Evolutionary conservation across 192 early-diverging fungal genomes (phyloP).

Genomic region (Podila verticillata): DNA sequence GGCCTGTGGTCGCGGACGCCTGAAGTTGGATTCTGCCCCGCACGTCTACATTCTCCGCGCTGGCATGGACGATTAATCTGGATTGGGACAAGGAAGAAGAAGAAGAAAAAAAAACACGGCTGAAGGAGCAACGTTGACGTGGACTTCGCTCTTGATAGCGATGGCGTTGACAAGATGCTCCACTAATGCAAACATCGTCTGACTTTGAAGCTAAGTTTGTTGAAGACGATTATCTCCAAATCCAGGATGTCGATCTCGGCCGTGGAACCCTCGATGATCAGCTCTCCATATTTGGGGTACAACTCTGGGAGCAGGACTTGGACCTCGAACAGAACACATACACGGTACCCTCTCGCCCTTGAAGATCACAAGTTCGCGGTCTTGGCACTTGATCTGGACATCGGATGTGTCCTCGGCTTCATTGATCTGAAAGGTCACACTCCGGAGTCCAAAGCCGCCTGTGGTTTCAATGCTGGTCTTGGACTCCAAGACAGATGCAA

Average conservation of each 20-base stretch:
- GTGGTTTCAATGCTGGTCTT: background rate
- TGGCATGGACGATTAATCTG: no score
- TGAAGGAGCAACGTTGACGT: no score
- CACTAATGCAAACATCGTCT: no score
- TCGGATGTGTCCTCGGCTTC: constrained; percentile 4
- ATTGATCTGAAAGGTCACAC: constrained; percentile 17
- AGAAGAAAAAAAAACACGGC: no score
- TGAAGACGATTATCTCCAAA: constrained; percentile 12
- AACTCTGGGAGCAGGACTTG: constrained; percentile 19
- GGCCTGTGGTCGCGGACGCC: no score
- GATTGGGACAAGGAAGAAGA: no score
- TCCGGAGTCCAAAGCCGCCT: background rate
- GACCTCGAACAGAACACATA: constrained; percentile 15
- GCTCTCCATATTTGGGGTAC: constrained; percentile 6
- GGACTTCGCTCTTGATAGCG: no score
- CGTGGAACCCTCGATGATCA: constrained; percentile 9
- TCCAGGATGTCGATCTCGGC: background rate
- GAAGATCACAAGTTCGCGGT: background rate
- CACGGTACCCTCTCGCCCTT: background rate
- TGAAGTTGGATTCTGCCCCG: no score
- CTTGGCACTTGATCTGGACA: constrained; percentile 18
- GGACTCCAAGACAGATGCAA: background rate
- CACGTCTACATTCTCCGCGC: no score
- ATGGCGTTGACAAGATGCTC: no score
- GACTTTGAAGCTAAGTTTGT: no score